Conservation (phyloP, 441 rosid species). For the Pelargonium fulgidum region DNA sequence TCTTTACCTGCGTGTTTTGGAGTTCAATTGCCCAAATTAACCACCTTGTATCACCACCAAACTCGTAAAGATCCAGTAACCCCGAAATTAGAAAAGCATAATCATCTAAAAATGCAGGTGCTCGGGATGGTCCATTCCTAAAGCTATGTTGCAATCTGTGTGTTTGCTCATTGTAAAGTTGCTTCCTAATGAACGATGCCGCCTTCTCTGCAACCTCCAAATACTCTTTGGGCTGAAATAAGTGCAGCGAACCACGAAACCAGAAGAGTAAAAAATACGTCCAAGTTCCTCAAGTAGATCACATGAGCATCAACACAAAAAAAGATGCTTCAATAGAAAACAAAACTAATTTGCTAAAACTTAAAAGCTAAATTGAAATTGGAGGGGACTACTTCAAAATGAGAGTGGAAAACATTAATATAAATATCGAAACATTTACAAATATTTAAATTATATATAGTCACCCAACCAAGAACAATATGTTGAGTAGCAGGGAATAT, state of each 20-base stretch:
- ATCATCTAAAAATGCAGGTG: constrained; percentile 92
- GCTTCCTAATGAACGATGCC: constrained; percentile 58
- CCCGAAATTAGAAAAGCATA: constrained; percentile 89
- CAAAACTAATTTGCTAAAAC: neutral
- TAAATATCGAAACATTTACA: neutral
- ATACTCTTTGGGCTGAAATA: constrained; percentile 70
- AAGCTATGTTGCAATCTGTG: constrained; percentile 70
- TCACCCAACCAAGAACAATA: neutral
- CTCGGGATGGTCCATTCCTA: constrained; percentile 81
- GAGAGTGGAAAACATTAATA: neutral
- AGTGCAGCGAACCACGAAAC: neutral
- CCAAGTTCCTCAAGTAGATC: neutral
- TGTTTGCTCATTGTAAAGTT: constrained; percentile 58
- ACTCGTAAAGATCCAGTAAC: constrained; percentile 73
- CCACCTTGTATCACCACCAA: constrained; percentile 59
- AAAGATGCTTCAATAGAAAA: neutral
- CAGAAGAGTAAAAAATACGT: neutral
- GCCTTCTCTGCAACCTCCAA: constrained; percentile 79
- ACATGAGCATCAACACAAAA: neutral
- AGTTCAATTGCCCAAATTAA: constrained; percentile 72
- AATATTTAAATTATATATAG: neutral
- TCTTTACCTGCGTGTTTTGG: constrained; percentile 66
- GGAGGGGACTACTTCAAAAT: neutral
- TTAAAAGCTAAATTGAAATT: neutral
- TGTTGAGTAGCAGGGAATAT: neutral